These are phyloP conservation scores for Saprolegnia diclina DNA, from an alignment of 352 stramenopile genomes.

Conservation along the genomic window DNA sequence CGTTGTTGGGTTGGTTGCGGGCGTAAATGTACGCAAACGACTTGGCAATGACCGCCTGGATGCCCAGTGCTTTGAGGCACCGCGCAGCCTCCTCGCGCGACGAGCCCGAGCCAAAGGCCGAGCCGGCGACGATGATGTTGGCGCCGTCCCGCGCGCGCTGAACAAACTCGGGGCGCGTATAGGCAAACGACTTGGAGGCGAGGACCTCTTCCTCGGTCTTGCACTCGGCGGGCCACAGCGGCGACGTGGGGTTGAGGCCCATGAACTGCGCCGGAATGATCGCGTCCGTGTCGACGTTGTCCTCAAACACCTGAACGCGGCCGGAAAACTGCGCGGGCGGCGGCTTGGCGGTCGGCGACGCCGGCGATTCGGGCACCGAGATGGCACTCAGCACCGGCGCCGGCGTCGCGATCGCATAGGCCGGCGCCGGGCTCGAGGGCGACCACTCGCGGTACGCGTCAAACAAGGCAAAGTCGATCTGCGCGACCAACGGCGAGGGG, in stretches of 20 bases:
- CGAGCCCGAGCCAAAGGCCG: conserved; percentile 68
- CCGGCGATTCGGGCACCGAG: conserved; percentile 48
- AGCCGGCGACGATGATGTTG: conserved; percentile 75
- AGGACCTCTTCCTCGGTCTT: conserved; percentile 75
- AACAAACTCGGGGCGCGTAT: conserved; percentile 72
- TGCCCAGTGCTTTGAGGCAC: conserved; percentile 70
- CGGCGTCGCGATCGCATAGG: conserved; percentile 40
- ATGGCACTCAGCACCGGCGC: conserved; percentile 40
- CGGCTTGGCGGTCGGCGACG: conserved; percentile 47
- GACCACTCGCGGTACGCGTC: conserved; percentile 71
- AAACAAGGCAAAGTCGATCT: conserved; percentile 67
- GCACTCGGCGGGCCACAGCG: conserved; percentile 69
- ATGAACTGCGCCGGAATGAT: conserved; percentile 81
- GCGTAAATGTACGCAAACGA: conserved; percentile 85
- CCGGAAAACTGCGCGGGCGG: conserved; percentile 54
- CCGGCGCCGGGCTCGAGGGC: conserved; percentile 30
- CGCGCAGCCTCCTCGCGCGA: conserved; percentile 75
- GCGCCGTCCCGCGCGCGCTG: conserved; percentile 60
- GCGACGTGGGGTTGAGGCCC: conserved; percentile 71
- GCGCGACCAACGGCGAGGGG: conserved; percentile 52
- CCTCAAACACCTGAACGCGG: conserved; percentile 65
- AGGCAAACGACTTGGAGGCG: conserved; percentile 73
- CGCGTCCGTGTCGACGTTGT: conserved; percentile 78
- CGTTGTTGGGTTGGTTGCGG: conserved; percentile 80
- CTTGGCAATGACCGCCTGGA: conserved; percentile 78